Evolutionary conservation across 306 rosid species (phyloP).

Genomic region (Inga leiocalycina): DNA sequence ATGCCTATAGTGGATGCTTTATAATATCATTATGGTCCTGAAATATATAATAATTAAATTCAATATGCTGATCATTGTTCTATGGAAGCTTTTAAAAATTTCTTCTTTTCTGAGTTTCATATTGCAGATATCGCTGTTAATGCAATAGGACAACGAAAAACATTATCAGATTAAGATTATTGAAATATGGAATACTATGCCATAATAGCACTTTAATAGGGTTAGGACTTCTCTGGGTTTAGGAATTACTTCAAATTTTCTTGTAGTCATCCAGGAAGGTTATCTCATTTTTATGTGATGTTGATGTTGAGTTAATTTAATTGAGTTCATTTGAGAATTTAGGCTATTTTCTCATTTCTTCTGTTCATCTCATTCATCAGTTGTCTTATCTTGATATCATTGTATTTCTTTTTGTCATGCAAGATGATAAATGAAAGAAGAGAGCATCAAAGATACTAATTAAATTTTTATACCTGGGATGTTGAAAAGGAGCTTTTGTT

Average conservation of each 20-base stretch:
- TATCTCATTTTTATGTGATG: background rate
- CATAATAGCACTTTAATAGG: background rate
- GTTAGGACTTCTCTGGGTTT: background rate
- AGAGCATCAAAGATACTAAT: constrained; percentile 25
- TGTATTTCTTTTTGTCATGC: constrained; percentile 18
- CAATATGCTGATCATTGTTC: background rate
- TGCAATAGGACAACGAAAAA: background rate
- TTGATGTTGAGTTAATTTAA: background rate
- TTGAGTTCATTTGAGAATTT: background rate
- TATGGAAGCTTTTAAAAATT: background rate
- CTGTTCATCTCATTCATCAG: background rate
- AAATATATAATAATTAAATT: background rate
- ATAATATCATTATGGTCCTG: background rate
- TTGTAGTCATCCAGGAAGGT: background rate
- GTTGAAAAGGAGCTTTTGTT: constrained; percentile 24
- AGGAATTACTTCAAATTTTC: background rate
- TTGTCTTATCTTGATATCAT: constrained; percentile 7
- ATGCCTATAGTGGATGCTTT: background rate
- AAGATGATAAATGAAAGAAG: background rate
- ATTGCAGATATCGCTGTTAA: background rate
- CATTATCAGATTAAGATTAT: background rate
- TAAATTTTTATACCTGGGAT: constrained; percentile 5
- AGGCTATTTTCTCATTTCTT: background rate
- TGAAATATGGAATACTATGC: background rate
- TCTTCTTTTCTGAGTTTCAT: background rate